Percentiles rank a stretch among this genome's conserved stretches.
These are phyloP conservation scores for Deakozyma indianensis DNA, from an alignment of 805 yeast genomes.

Conservation along the genomic window DNA sequence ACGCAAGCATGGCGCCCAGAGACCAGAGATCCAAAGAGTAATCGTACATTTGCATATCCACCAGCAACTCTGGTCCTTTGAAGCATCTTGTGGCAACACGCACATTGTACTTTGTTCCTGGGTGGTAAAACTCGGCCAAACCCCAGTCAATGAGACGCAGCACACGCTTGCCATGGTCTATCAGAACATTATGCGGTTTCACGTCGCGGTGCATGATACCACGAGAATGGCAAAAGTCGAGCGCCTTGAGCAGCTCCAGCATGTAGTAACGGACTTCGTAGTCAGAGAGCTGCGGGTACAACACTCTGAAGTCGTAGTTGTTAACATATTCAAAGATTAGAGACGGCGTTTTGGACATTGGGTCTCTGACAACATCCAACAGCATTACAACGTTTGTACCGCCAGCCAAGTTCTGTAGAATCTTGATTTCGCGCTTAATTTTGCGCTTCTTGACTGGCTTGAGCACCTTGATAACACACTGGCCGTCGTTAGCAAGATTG, in stretches of 20 bases:
- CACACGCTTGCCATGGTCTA: constrained; percentile 49
- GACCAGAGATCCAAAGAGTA: constrained; percentile 87
- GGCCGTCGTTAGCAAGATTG: constrained; percentile 38
- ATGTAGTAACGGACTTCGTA: constrained; percentile 72
- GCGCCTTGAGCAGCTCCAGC: constrained; percentile 65
- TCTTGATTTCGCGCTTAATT: constrained; percentile 80
- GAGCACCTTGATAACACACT: constrained; percentile 77
- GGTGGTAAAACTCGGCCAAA: constrained; percentile 82
- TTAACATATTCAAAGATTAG: constrained; percentile 73
- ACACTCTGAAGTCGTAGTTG: constrained; percentile 72
- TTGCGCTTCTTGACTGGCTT: constrained; percentile 90
- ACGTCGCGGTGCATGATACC: constrained; percentile 94
- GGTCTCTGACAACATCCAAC: constrained; percentile 78
- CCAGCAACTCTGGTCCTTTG: constrained; percentile 83
- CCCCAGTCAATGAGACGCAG: constrained; percentile 90
- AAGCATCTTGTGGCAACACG: constrained; percentile 85
- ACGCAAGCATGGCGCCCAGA: constrained; percentile 81
- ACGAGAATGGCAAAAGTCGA: constrained; percentile 82
- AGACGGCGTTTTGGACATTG: constrained; percentile 65
- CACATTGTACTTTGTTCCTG: constrained; percentile 79
- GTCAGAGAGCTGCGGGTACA: constrained; percentile 68
- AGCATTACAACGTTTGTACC: constrained; percentile 72
- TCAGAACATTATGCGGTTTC: constrained; percentile 89
- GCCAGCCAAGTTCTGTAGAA: constrained; percentile 66
- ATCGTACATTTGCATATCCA: constrained; percentile 72